These are phyloP conservation scores for Cymbopogon flexuosus DNA, from an alignment of 202 grass and related monocot genomes.

Conservation along the genomic window DNA sequence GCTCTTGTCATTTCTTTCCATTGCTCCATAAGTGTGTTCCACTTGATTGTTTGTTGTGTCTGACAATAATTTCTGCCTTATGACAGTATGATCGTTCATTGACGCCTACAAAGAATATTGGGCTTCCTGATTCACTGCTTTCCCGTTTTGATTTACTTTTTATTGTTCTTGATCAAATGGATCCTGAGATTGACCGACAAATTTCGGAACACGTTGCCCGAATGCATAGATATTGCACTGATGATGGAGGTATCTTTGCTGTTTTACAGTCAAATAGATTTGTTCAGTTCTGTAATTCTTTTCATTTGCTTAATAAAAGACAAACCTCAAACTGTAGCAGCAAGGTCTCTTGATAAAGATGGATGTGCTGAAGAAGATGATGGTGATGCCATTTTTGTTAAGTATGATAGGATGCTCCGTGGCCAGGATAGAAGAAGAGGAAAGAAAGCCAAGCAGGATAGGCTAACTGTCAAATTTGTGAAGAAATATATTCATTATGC, in stretches of 20 bases:
- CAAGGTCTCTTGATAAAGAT: conserved; percentile 51
- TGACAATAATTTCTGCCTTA: conserved; percentile 31
- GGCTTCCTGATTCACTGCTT: conserved; percentile 90
- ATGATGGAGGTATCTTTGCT: conserved; percentile 70
- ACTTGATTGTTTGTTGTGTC: conserved; percentile 8
- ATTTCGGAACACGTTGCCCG: conserved; percentile 91
- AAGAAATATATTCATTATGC: conserved; percentile 99
- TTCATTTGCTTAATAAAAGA: conserved; percentile 20
- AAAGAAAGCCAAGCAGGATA: conserved; percentile 84
- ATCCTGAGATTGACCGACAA: conserved; percentile 86
- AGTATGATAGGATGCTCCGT: conserved; percentile 93
- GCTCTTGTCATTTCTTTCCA: conserved; percentile 19
- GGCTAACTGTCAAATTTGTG: conserved; percentile 79
- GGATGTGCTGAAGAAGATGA: conserved; percentile 87
- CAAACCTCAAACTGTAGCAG: conserved; percentile 32
- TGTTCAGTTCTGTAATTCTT: background rate
- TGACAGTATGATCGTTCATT: conserved; percentile 93
- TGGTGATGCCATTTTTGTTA: conserved; percentile 80
- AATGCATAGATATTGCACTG: conserved; percentile 95
- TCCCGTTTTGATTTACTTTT: conserved; percentile 99
- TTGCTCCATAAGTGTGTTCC: background rate
- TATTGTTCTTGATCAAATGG: conserved; percentile 99
- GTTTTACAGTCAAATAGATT: background rate
- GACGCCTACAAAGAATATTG: conserved; percentile 95
- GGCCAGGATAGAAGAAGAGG: conserved; percentile 85